phyloP scores from a whole-genome alignment of 169 alveolate genomes.

The Plasmodium cynomolgi region DNA sequence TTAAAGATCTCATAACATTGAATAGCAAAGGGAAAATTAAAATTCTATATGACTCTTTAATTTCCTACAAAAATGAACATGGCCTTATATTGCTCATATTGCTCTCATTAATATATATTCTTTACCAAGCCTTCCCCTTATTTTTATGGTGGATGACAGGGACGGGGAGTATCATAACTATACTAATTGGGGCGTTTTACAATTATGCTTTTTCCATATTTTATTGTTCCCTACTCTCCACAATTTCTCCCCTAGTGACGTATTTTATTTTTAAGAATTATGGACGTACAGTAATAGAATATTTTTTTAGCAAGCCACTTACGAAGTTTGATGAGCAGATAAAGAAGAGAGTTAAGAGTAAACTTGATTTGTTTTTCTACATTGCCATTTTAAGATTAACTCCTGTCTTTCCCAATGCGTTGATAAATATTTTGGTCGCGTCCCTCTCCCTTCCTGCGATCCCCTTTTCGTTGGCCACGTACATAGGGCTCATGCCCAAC shows the following conservation, averaged over 20 bases:
- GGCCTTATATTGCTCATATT: slow-evolving; percentile 29
- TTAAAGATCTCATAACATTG: slow-evolving; percentile 35
- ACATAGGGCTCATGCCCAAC: slow-evolving; percentile 50
- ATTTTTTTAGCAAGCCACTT: slow-evolving; percentile 52
- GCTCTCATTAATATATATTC: slow-evolving; percentile 48
- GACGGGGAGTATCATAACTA: slow-evolving; percentile 58
- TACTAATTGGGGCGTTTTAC: slow-evolving; percentile 70
- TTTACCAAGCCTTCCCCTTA: slow-evolving; percentile 64
- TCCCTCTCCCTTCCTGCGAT: slow-evolving; percentile 40
- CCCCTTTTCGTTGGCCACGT: slow-evolving; percentile 52
- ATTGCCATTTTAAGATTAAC: slow-evolving; percentile 69
- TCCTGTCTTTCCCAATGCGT: slow-evolving; percentile 60
- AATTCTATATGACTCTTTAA: slow-evolving; percentile 59
- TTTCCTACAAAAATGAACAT: slow-evolving; percentile 70
- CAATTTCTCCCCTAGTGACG: slow-evolving; percentile 40
- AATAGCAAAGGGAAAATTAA: slow-evolving; percentile 19
- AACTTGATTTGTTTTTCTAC: slow-evolving; percentile 48
- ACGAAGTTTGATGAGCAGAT: slow-evolving; percentile 33
- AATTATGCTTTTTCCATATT: slow-evolving; percentile 56
- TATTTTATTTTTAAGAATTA: slow-evolving; percentile 29
- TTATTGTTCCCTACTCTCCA: slow-evolving; percentile 60
- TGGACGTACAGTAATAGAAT: slow-evolving; percentile 49
- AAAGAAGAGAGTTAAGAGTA: slow-evolving; percentile 50
- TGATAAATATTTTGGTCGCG: slow-evolving; percentile 42
- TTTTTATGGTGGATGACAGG: slow-evolving; percentile 77